A percentile compares a stretch with the other conserved stretches of the same genome.
Conservation (phyloP, 1,284 basidiomycete species). For the Rhodotorula sp. region DNA sequence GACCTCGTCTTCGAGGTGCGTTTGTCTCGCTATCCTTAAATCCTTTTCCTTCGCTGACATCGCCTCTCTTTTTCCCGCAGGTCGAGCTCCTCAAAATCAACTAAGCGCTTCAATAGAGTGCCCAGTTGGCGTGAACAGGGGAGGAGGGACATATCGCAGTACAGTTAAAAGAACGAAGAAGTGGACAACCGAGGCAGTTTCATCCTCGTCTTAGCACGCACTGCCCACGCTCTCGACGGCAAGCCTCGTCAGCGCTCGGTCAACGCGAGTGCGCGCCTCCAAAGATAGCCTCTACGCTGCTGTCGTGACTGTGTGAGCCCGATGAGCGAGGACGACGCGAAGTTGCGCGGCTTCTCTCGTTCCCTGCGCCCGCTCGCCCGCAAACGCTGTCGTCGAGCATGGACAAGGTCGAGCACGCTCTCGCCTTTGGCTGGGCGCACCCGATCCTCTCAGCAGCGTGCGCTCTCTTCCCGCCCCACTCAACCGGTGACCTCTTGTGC, state of each 20-base stretch:
- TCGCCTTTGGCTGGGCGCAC: background rate
- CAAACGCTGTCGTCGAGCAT: background rate
- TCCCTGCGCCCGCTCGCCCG: too few species aligned
- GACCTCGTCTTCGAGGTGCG: slow-evolving; percentile 28
- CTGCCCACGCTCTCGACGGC: too few species aligned
- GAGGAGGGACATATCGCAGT: background rate
- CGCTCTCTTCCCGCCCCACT: background rate
- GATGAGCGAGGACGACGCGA: too few species aligned
- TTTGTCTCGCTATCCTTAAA: slow-evolving; percentile 8
- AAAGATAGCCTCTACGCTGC: too few species aligned
- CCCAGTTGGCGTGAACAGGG: too few species aligned
- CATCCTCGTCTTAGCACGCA: background rate
- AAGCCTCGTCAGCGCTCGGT: too few species aligned
- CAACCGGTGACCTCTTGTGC: background rate
- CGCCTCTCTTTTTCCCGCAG: slow-evolving; percentile 39
- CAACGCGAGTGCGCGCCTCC: too few species aligned
- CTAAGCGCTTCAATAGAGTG: slow-evolving; percentile 24
- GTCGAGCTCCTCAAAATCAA: slow-evolving; percentile 53
- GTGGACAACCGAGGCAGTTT: background rate
- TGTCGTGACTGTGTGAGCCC: too few species aligned
- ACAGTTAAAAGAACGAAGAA: background rate
- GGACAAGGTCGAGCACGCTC: background rate
- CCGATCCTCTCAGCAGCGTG: background rate
- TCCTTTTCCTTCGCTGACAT: background rate
- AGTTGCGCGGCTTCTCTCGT: background rate